Evolutionary conservation across 495 filamentous ascomycete species (phyloP), one percentile per base, ranked within the genome.

Genomic region (Neurospora africana): DNA sequence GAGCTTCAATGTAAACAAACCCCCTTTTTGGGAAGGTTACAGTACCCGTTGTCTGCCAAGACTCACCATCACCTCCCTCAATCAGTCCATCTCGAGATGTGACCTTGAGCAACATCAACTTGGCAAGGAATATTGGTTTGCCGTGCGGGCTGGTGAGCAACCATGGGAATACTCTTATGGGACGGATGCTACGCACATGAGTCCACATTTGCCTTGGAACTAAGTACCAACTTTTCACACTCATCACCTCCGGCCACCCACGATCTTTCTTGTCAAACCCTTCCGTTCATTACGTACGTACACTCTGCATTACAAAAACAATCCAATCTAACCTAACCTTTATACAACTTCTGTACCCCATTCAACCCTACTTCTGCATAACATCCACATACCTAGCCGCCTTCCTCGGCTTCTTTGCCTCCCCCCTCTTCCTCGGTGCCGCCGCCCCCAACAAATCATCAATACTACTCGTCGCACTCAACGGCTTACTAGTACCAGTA

Each of bases 351-450:
- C 10, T 21, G 3, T 10, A 23, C n/a, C 9, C 10, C 43, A 13
- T 5, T 23, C 47, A 58, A 0, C 47, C 61, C 73, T 81, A 84
- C 72, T 86, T 84, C 8, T 89, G 91, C 94, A 98, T 97, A 72
- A 97, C 92, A 86, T 98, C 94, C 30, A 98, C 87, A 86, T 98
- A 98, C 36, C 92, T 82, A 58, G 92, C 89, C 4, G 89, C 89
- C 84, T 92, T 97, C 84, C 92, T 92, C 75, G 87, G 86, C 78
- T 90, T 91, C 83, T 88, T 93, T n/a, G 84, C 83, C 27, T 65
- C 53, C 0, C 86, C 87, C 1, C 84, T 85, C 77, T 91, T 93
- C 78, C 91, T 86, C 27, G 87, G 87, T 37, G 83, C 83, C 10
- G 93, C 88, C 47, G 91, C 88, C 4, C 90, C 91, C 43, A 94